Base-by-base conservation (phyloP, 2,329 filamentous ascomycete species). In the Colletotrichum sansevieriae region DNA sequence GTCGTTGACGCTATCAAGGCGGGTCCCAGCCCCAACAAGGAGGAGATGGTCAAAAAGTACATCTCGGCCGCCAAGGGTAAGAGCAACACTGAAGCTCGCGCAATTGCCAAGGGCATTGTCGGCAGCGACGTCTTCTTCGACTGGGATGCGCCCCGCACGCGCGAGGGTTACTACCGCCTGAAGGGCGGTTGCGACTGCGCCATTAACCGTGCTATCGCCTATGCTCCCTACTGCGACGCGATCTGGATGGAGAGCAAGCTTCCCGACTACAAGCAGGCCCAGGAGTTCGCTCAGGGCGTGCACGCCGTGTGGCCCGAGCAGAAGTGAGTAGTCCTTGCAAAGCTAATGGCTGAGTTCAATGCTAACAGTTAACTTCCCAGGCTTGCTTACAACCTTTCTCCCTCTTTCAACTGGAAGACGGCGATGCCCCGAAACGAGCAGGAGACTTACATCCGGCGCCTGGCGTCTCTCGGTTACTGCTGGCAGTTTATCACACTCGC, bases 401-500 rank as follows among this genome's bases (percentile, higher is more conserved):
- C 96, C 35, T 97, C 94, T 3, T 99, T 99, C 91, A 99, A 99
- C 89, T 99, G 96, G 96, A 98, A 98, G 86, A 88, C 94, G 67
- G 96, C 95, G 75, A 98, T 98, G 95, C 87, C 93, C 51, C 90
- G 92, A 73, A 86, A 88, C 61, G 95, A 98, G 80, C 96, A 99
- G 83, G 94, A 97, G 84, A 99, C 96, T 20, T 99, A 98, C 84
- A 99, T 99, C 84, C 85, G 90, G 71, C 93, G 96, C 47, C 92
- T 99, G 46, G 94, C 91, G 70, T 77, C 84, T 71, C 88, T 99
- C 56, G 96, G 96, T 71, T 99, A 99, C 88, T 97, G 94, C 89
- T 99, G 96, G 96, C 96, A 99, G 82, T 99, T 99, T 87, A 99
- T 99, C 85, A 99, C 96, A n/a, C 89, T 99, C 54, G 96, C 95